Conservation (phyloP, 176 grass and related monocot species). For the Chrysopogon serrulatus region DNA sequence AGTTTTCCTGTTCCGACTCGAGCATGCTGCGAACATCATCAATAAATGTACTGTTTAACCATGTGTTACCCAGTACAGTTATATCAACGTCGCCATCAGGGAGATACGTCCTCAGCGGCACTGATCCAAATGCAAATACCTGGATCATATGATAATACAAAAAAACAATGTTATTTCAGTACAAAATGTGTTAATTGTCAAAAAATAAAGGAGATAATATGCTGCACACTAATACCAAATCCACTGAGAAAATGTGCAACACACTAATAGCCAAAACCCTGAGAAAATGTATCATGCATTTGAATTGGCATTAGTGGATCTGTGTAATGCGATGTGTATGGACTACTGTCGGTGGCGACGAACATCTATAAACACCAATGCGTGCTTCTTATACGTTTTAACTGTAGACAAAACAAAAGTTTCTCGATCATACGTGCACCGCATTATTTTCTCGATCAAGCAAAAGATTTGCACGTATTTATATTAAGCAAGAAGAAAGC, state of each 20-base stretch:
- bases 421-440: neutral
- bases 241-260: neutral
- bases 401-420: neutral
- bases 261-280: neutral
- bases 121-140: conserved; percentile 78
- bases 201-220: neutral
- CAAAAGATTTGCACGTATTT: no score
- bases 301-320: neutral
- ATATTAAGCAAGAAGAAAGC: no score
- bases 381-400: neutral
- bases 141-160: conserved; percentile 28
- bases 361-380: no score
- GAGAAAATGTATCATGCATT: neutral
- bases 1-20: conserved; percentile 25
- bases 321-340: neutral
- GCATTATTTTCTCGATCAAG: no score
- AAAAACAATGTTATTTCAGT: neutral
- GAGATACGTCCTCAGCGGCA: conserved; percentile 83
- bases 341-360: no score
- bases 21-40: conserved; percentile 39
- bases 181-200: neutral
- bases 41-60: conserved; percentile 28
- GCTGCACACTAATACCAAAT: neutral
- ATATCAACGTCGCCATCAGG: conserved; percentile 86
- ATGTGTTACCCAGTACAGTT: conserved; percentile 40